Percentiles rank a stretch among this genome's conserved stretches.
These are phyloP conservation scores for Mediolabrus comicus DNA, from an alignment of 108 stramenopile species.

Conservation along the genomic window DNA sequence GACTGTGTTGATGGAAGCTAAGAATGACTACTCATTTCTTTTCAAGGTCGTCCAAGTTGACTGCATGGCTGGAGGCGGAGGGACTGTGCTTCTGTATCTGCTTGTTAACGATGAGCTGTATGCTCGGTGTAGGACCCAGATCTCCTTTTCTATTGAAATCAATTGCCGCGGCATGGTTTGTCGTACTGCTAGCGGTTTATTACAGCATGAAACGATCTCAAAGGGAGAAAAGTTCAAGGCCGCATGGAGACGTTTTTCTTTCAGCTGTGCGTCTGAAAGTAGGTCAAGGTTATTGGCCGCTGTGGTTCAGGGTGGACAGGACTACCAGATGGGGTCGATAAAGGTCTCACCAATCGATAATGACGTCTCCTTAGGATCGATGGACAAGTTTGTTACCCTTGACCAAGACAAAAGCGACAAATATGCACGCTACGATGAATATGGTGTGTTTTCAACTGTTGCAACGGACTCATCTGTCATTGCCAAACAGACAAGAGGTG, in stretches of 20 bases:
- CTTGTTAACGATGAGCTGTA: conserved; percentile 34
- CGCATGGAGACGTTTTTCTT: conserved; percentile 60
- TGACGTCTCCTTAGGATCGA: background rate
- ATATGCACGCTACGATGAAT: conserved; percentile 27
- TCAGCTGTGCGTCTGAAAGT: conserved; percentile 25
- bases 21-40: background rate
- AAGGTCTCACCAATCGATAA: conserved; percentile 13
- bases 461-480: background rate
- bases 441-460: conserved; percentile 29
- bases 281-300: conserved; percentile 57
- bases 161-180: conserved; percentile 72
- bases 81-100: conserved; percentile 62
- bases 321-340: conserved; percentile 58
- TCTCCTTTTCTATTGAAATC: conserved; percentile 50
- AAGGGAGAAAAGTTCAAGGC: conserved; percentile 79
- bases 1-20: conserved; percentile 43
- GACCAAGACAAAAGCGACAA: conserved; percentile 1
- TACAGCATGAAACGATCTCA: conserved; percentile 61
- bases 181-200: conserved; percentile 53
- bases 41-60: conserved; percentile 50
- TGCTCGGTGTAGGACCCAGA: conserved; percentile 12
- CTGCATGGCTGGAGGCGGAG: conserved; percentile 57
- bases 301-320: conserved; percentile 65
- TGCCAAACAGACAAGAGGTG: background rate
- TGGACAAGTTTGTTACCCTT: conserved; percentile 7